Evolutionary conservation across 768 basidiomycete species (phyloP).

Genomic region (Imleria badia): DNA sequence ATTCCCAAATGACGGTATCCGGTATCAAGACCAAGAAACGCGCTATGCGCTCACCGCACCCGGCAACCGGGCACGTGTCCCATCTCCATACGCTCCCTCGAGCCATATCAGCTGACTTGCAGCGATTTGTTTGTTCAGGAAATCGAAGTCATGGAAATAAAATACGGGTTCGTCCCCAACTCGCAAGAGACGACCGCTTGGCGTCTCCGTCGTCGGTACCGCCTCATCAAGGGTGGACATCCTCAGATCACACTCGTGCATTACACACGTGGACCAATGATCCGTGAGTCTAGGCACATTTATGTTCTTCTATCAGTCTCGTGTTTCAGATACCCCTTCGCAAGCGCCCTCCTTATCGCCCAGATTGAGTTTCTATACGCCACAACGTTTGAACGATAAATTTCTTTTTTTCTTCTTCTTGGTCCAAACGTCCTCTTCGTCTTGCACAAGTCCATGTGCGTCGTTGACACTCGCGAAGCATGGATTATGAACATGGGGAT

Average conservation of each 20-base stretch:
- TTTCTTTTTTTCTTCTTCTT: neutral
- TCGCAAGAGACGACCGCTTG: slow-evolving; percentile 60
- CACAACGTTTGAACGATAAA: neutral
- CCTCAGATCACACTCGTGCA: slow-evolving; percentile 74
- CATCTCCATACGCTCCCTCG: neutral
- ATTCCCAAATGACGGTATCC: slow-evolving; percentile 76
- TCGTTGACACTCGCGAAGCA: neutral
- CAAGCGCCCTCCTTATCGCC: slow-evolving; percentile 13
- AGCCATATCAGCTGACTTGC: neutral
- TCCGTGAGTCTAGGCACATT: slow-evolving; percentile 47
- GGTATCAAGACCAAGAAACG: slow-evolving; percentile 72
- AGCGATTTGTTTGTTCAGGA: slow-evolving; percentile 45
- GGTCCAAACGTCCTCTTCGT: neutral
- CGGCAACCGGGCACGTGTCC: slow-evolving; percentile 52
- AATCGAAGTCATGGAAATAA: slow-evolving; percentile 72
- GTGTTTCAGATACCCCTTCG: slow-evolving; percentile 21
- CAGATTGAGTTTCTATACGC: neutral
- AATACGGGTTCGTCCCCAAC: slow-evolving; percentile 75
- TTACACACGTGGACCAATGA: slow-evolving; percentile 63
- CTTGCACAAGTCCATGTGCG: neutral
- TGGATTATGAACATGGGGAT: neutral
- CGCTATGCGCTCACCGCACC: slow-evolving; percentile 50
- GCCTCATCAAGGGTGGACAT: slow-evolving; percentile 71
- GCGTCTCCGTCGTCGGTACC: slow-evolving; percentile 68
- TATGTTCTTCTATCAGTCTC: neutral